Evolutionary conservation across 2,329 filamentous ascomycete species (phyloP), one percentile per base, ranked within the genome.

Genomic region (Fusarium duplospermum): DNA sequence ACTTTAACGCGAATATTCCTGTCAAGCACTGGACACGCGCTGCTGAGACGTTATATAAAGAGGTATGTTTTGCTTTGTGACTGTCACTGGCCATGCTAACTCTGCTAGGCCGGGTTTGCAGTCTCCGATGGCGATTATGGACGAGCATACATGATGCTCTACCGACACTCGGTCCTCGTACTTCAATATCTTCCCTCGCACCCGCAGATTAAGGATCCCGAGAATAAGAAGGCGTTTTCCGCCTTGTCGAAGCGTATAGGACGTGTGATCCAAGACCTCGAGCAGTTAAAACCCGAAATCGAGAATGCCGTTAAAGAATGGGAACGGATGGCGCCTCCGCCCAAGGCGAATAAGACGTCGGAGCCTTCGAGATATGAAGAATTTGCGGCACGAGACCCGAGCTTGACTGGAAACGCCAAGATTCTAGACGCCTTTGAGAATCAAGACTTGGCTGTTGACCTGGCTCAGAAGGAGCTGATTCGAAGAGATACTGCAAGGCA

Each of bases 101-200:
- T 45, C 64, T 20, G 36, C 14, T 79, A 98, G 94, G 95, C 94
- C 22, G 88, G 90, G 61, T 94, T 96, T 77, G 98, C 98, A 80
- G 89, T 96, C 78, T 89, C 89, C 47, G 96, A 98, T 82, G 92
- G 93, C 78, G 95, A 98, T 83, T 91, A 94, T 73, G 91, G 95
- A 77, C 93, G 96, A 80, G 94, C 96, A 6, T 99, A 97, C 82
- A 89, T 98, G 64, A 91, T 98, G 68, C 89, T 97, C n/a, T 94
- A 96, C 81, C 92, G 96, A 76, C 95, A 97, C 83, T 94, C 94
- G 11, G 89, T 92, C 62, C 90, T 99, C n/a, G 90, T 98, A 27
- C 86, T 98, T 31, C 89, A 94, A 8, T 89, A 93, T 63, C 87
- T 99, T 10, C 88, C 90, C 0, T 88, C 86, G 2, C 96, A 98